Conservation (phyloP, 2,329 filamentous ascomycete species). For the Alternaria rosae region DNA sequence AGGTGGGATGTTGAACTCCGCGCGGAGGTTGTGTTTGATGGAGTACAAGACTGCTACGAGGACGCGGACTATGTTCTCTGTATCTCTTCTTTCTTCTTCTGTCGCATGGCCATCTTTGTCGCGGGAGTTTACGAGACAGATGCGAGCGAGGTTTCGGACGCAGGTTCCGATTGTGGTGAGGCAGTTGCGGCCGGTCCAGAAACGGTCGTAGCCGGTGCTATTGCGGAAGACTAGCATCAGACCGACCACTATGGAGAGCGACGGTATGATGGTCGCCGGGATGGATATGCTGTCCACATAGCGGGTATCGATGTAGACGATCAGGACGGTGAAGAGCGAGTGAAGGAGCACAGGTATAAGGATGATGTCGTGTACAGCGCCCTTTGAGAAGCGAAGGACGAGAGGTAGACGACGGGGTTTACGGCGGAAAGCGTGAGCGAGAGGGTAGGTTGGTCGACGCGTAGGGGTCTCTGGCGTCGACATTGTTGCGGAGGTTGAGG, state of each 20-base stretch:
- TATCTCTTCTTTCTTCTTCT: slow-evolving; percentile 59
- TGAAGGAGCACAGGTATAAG: slow-evolving; percentile 65
- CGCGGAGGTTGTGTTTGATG: slow-evolving; percentile 69
- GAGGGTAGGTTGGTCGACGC: slow-evolving; percentile 54
- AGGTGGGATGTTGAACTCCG: slow-evolving; percentile 62
- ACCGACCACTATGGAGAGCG: slow-evolving; percentile 70
- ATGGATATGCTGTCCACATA: slow-evolving; percentile 61
- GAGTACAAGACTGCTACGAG: slow-evolving; percentile 69
- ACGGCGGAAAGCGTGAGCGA: slow-evolving; percentile 54
- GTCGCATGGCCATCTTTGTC: slow-evolving; percentile 29
- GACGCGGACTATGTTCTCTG: slow-evolving; percentile 66
- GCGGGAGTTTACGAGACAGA: slow-evolving; percentile 60
- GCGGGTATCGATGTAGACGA: slow-evolving; percentile 64
- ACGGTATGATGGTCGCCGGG: slow-evolving; percentile 67
- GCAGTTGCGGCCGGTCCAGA: slow-evolving; percentile 68
- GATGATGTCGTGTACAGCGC: slow-evolving; percentile 67
- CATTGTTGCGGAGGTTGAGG: slow-evolving; percentile 6
- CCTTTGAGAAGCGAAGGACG: slow-evolving; percentile 70
- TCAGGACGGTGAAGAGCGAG: slow-evolving; percentile 64
- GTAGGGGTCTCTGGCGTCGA: slow-evolving; percentile 13
- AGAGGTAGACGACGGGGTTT: slow-evolving; percentile 66
- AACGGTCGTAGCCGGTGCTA: slow-evolving; percentile 69
- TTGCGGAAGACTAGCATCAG: slow-evolving; percentile 74
- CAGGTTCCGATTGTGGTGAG: slow-evolving; percentile 65
- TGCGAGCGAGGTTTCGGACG: slow-evolving; percentile 66